Evolutionary conservation across 2,329 filamentous ascomycete genomes (phyloP).

Genomic region (Aspergillus flavus): DNA sequence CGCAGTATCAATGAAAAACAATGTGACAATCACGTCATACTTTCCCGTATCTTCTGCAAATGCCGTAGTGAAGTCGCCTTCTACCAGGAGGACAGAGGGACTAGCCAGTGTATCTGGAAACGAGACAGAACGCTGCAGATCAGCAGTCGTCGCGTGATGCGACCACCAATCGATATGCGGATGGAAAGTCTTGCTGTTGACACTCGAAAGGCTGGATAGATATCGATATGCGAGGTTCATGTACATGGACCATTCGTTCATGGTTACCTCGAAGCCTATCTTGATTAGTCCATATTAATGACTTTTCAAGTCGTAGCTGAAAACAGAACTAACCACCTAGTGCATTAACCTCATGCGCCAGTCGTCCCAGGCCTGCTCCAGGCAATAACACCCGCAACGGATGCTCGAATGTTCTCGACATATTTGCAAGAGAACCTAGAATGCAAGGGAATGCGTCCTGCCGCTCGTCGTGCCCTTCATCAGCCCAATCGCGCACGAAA

Average conservation of each 20-base stretch:
- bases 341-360: conserved; percentile 55
- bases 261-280: conserved; percentile 54
- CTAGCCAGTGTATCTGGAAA: conserved; percentile 50
- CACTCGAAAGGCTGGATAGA: conserved; percentile 39
- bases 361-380: conserved; percentile 55
- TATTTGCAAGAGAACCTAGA: conserved; percentile 27
- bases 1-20: conserved; percentile 65
- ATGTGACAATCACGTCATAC: conserved; percentile 57
- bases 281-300: neutral
- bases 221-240: conserved; percentile 60
- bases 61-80: conserved; percentile 59
- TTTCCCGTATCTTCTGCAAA: conserved; percentile 26
- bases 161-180: conserved; percentile 62
- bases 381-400: conserved; percentile 52
- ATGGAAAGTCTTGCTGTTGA: conserved; percentile 37
- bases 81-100: conserved; percentile 44
- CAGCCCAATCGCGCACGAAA: conserved; percentile 60
- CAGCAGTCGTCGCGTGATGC: conserved; percentile 53
- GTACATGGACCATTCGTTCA: conserved; percentile 62
- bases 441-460: conserved; percentile 42
- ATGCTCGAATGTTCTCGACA: conserved; percentile 1
- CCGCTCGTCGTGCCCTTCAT: conserved; percentile 51
- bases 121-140: conserved; percentile 51
- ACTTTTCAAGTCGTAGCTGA: neutral
- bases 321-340: conserved; percentile 38